Conservation (phyloP, 805 yeast genomes). For the Pichia cabralensis region DNA sequence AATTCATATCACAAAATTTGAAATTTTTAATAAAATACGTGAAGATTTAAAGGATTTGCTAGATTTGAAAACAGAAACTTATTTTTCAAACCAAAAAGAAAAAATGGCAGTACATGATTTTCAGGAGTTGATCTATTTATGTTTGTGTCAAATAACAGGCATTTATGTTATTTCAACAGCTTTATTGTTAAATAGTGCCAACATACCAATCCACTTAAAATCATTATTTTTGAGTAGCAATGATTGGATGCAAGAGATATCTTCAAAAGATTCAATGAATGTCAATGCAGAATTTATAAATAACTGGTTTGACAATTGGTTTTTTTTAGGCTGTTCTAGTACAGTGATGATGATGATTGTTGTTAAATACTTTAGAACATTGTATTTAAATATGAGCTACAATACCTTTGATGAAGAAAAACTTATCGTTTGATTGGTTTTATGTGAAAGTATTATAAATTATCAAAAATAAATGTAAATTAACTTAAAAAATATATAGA, state of each 20-base stretch:
- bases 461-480: too few relatives aligned
- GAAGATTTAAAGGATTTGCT: background rate
- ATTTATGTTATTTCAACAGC: slow-evolving; percentile 44
- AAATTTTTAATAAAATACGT: background rate
- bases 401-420: slow-evolving; percentile 24
- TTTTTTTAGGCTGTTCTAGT: slow-evolving; percentile 32
- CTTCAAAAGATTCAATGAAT: background rate
- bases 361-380: slow-evolving; percentile 16
- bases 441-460: too few relatives aligned
- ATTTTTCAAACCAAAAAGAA: too few relatives aligned
- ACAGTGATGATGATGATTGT: slow-evolving; percentile 23
- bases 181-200: slow-evolving; percentile 35
- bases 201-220: slow-evolving; percentile 34
- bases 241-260: slow-evolving; percentile 1
- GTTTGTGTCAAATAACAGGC: slow-evolving; percentile 32
- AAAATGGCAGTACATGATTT: too few relatives aligned
- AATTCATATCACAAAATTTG: background rate
- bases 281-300: slow-evolving; percentile 33
- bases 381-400: too few relatives aligned
- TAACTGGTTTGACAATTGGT: slow-evolving; percentile 42
- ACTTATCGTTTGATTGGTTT: too few relatives aligned
- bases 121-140: slow-evolving; percentile 1
- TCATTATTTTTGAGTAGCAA: slow-evolving; percentile 17
- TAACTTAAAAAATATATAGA: too few relatives aligned
- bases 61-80: background rate